A percentile compares a stretch with the other conserved stretches of the same genome.
These are phyloP conservation scores for Thalia dealbata DNA, from an alignment of 176 grass and related monocot genomes.

Conservation along the genomic window DNA sequence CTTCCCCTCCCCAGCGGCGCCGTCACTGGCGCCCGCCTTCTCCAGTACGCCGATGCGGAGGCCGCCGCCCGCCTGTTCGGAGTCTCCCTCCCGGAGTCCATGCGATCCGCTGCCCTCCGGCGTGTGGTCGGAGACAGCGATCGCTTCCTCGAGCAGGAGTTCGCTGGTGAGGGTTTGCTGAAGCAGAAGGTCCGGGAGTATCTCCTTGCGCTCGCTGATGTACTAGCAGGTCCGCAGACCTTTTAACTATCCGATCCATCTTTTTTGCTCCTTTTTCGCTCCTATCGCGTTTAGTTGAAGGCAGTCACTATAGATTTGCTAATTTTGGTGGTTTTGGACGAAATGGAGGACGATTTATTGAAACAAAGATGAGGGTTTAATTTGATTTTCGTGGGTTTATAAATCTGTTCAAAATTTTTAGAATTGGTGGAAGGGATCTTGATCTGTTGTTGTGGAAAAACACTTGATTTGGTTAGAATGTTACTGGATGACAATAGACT, in stretches of 20 bases:
- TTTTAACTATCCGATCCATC: no score
- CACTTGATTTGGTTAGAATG: neutral
- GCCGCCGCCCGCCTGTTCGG: conserved; percentile 5
- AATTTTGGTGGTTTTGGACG: neutral
- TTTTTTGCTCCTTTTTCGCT: neutral
- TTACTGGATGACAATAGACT: neutral
- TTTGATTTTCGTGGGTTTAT: neutral
- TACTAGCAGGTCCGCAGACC: neutral
- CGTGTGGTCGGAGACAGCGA: neutral
- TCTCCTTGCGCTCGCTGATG: conserved; percentile 9
- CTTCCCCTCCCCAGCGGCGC: neutral
- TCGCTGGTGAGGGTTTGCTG: neutral
- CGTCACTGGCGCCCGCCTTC: neutral
- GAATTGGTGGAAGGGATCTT: neutral
- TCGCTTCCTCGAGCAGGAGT: neutral
- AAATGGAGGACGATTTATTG: neutral
- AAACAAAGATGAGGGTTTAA: neutral
- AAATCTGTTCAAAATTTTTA: neutral
- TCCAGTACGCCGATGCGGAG: conserved; percentile 4
- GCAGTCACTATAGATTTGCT: no score
- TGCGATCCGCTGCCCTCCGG: conserved; percentile 1
- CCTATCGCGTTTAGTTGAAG: no score
- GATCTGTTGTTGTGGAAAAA: neutral
- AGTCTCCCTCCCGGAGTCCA: neutral
- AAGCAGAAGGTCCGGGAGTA: conserved; percentile 4